Evolutionary conservation across 2,329 filamentous ascomycete species (phyloP).

Genomic region (Trichophyton equinum): DNA sequence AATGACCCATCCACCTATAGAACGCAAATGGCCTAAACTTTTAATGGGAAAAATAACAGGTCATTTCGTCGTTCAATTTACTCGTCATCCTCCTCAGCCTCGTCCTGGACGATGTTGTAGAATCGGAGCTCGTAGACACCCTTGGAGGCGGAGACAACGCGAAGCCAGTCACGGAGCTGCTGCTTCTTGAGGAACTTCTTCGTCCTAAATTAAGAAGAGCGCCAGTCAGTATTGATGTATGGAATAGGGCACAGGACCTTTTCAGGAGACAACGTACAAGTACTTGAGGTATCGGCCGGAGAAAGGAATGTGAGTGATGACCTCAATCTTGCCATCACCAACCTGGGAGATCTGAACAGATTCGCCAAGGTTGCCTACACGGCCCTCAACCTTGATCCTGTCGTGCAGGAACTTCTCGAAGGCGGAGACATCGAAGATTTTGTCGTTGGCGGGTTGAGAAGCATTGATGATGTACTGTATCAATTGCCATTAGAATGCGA

Average conservation of each 20-base stretch:
- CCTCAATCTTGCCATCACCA: constrained; percentile 95
- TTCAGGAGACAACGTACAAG: constrained; percentile 52
- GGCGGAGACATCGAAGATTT: constrained; percentile 98
- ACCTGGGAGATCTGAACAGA: constrained; percentile 77
- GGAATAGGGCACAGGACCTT: background rate
- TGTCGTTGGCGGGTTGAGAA: constrained; percentile 94
- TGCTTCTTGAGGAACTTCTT: constrained; percentile 99
- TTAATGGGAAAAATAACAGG: background rate
- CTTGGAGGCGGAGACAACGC: constrained; percentile 94
- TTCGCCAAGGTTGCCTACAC: constrained; percentile 95
- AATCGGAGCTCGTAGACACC: constrained; percentile 99
- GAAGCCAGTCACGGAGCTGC: constrained; percentile 99
- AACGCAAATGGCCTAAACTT: background rate
- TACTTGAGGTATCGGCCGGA: constrained; percentile 99
- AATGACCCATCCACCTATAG: background rate
- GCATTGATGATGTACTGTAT: constrained; percentile 95
- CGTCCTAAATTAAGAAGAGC: constrained; percentile 47
- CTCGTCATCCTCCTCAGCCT: constrained; percentile 95
- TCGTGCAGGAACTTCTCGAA: constrained; percentile 99
- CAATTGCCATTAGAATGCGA: background rate
- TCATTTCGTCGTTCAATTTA: constrained; percentile 42
- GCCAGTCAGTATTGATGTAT: background rate
- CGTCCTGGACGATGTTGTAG: constrained; percentile 99
- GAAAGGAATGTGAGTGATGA: constrained; percentile 94
- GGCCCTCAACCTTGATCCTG: constrained; percentile 99